A percentile compares a stretch with the other conserved stretches of the same genome.
phyloP scores from a whole-genome alignment of 208 protist species.

The Acanthamoeba comandoni region DNA sequence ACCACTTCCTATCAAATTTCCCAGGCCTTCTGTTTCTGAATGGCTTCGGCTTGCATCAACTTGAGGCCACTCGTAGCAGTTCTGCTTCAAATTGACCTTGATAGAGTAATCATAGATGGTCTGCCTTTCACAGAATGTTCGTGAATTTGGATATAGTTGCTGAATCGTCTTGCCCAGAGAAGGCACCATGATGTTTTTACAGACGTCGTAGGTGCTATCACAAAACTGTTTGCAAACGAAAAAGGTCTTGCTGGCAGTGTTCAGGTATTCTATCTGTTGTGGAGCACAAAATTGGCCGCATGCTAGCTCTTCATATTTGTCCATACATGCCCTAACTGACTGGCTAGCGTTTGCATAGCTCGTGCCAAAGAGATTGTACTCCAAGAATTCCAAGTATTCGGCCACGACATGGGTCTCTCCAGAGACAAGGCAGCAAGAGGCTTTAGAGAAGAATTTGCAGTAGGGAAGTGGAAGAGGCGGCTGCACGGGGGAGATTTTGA shows the following conservation, averaged over 20 bases:
- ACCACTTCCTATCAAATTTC: slow-evolving; percentile 30
- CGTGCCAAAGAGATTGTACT: not conserved
- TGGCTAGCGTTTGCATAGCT: no score
- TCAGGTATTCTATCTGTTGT: slow-evolving; percentile 33
- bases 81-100: slow-evolving; percentile 18
- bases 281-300: slow-evolving; percentile 63
- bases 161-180: not conserved
- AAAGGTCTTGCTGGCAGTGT: slow-evolving; percentile 2
- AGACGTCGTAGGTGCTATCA: slow-evolving; percentile 5
- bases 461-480: slow-evolving; percentile 23
- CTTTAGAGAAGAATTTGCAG: slow-evolving; percentile 8
- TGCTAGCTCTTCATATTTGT: slow-evolving; percentile 41
- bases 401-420: slow-evolving; percentile 15
- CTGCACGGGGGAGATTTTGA: slow-evolving; percentile 13
- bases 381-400: not conserved
- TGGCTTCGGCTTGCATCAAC: slow-evolving; percentile 37
- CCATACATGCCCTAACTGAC: not conserved
- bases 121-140: slow-evolving; percentile 36
- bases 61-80: slow-evolving; percentile 10
- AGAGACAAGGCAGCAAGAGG: slow-evolving; percentile 12
- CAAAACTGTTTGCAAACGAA: slow-evolving; percentile 52
- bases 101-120: slow-evolving; percentile 24
- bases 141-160: not conserved
- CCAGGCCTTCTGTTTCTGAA: not conserved
- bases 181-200: not conserved